Evolutionary conservation across 257 asterid species (phyloP).

Genomic region (Cruciata laevipes): DNA sequence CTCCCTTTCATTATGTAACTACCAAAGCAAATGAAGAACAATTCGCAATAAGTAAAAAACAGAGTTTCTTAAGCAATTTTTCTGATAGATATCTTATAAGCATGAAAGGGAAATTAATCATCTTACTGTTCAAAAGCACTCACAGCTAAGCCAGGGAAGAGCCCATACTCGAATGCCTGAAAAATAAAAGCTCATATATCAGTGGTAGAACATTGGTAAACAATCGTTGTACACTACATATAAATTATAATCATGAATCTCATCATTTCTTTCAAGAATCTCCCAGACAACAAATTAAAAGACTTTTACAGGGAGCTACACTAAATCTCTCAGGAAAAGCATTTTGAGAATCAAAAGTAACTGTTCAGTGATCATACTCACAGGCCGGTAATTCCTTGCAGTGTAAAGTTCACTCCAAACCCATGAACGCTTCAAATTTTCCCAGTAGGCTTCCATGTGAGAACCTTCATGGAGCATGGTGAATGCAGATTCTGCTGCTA

Average conservation of each 20-base stretch:
- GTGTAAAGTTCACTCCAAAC: constrained; percentile 80
- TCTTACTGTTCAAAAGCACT: constrained; percentile 88
- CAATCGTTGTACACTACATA: background rate
- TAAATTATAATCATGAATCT: background rate
- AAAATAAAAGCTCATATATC: constrained; percentile 18
- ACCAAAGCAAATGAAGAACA: constrained; percentile 22
- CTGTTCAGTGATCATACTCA: constrained; percentile 32
- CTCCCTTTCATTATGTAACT: constrained; percentile 81
- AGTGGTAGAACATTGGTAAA: constrained; percentile 6
- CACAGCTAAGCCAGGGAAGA: constrained; percentile 77
- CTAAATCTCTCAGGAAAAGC: background rate
- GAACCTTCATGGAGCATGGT: constrained; percentile 48
- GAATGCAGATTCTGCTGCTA: constrained; percentile 91
- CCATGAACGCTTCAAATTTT: constrained; percentile 74
- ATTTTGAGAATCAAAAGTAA: background rate
- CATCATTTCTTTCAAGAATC: background rate
- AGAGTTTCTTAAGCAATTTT: background rate
- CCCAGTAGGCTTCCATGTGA: constrained; percentile 66
- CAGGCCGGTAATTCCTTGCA: constrained; percentile 96
- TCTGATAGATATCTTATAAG: background rate
- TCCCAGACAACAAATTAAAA: too few species aligned
- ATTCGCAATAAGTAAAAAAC: constrained; percentile 6
- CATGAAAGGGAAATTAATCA: constrained; percentile 4
- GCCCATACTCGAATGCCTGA: constrained; percentile 95
- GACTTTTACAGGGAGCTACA: background rate